These are phyloP conservation scores for Prunus davidiana DNA, from an alignment of 306 rosid species.

Conservation along the genomic window DNA sequence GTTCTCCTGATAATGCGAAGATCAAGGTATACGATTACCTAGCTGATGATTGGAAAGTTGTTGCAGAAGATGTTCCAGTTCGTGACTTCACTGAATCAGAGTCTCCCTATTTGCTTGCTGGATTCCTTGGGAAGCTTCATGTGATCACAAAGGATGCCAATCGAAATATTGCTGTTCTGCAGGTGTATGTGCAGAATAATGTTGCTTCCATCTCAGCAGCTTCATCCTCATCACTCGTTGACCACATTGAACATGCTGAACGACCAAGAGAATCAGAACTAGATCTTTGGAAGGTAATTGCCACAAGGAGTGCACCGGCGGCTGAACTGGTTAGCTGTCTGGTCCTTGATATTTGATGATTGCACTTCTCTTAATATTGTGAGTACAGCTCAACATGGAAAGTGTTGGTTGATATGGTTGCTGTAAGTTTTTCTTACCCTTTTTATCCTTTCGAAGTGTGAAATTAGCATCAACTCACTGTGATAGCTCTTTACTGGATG, in stretches of 20 bases:
- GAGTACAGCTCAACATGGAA: neutral
- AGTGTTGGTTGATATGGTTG: neutral
- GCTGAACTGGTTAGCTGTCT: slow-evolving; percentile 87
- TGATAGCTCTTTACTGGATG: neutral
- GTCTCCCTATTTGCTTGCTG: slow-evolving; percentile 87
- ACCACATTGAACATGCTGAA: slow-evolving; percentile 39
- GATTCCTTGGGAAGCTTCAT: slow-evolving; percentile 81
- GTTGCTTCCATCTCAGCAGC: slow-evolving; percentile 27
- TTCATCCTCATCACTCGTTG: slow-evolving; percentile 31
- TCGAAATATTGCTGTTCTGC: slow-evolving; percentile 57
- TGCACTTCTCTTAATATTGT: neutral
- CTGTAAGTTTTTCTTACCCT: neutral
- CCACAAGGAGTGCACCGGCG: slow-evolving; percentile 51
- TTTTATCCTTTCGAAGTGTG: neutral
- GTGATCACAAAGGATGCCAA: slow-evolving; percentile 80
- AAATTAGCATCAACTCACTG: neutral
- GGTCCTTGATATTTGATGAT: slow-evolving; percentile 55
- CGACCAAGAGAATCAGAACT: slow-evolving; percentile 44
- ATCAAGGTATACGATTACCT: slow-evolving; percentile 83
- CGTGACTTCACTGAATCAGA: slow-evolving; percentile 75
- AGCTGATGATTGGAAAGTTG: slow-evolving; percentile 83
- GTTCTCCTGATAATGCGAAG: slow-evolving; percentile 63
- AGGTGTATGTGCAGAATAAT: slow-evolving; percentile 45
- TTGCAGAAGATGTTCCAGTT: slow-evolving; percentile 75
- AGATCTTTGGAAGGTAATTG: slow-evolving; percentile 56